These are phyloP conservation scores for Inga leiocalycina DNA, from an alignment of 306 rosid species.

Conservation along the genomic window DNA sequence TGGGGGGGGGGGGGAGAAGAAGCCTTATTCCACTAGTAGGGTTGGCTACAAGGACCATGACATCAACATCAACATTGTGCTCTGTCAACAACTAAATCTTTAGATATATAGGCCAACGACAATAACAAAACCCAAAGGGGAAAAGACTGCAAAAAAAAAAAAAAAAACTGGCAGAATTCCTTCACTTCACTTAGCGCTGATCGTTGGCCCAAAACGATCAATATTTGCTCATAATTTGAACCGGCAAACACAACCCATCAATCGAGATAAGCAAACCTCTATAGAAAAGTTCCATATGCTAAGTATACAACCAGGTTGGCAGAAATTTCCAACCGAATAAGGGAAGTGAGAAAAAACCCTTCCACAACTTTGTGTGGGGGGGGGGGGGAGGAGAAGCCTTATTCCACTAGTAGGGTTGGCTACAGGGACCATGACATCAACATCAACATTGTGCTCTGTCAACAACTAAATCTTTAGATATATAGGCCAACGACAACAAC, in stretches of 20 bases:
- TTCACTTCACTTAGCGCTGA: not conserved
- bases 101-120: no score
- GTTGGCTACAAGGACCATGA: no score
- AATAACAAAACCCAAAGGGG: not conserved
- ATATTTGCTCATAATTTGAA: not conserved
- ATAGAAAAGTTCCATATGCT: constrained; percentile 9
- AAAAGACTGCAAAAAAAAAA: not conserved
- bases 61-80: no score
- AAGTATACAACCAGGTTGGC: constrained; percentile 4
- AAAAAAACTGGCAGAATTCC: not conserved
- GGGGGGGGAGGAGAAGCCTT: no score
- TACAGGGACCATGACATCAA: no score
- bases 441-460: no score
- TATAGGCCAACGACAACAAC: no score
- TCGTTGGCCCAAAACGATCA: not conserved
- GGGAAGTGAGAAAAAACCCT: constrained; percentile 6
- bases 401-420: no score
- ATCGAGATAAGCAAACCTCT: not conserved
- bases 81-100: no score
- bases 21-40: no score
- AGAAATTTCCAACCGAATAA: constrained; percentile 13
- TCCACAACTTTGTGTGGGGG: not conserved
- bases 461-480: no score
- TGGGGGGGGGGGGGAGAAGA: no score
- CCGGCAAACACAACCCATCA: constrained; percentile 27